phyloP scores from a whole-genome alignment of 345 rosid genomes.

The Gossypium bickii region DNA sequence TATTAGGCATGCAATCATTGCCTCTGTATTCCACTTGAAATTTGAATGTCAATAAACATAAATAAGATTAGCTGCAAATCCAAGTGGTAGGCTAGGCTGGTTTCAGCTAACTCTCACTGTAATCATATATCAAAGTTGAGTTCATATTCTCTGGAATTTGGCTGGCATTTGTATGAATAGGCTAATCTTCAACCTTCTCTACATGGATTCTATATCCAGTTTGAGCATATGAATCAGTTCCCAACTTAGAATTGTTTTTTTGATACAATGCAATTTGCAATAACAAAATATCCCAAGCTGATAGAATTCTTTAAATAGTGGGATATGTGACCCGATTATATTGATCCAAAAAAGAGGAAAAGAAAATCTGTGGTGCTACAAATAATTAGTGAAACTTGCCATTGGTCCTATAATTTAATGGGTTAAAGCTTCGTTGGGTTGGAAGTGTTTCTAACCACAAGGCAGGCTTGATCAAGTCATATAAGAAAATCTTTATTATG shows the following conservation, averaged over 20 bases:
- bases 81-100: background rate
- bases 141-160: conserved; percentile 10
- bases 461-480: background rate
- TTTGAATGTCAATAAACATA: background rate
- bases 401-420: background rate
- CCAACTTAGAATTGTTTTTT: too few species aligned
- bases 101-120: background rate
- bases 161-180: conserved; percentile 1
- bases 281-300: too few species aligned
- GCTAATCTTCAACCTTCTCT: background rate
- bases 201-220: background rate
- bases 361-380: too few species aligned
- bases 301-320: too few species aligned
- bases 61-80: background rate
- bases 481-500: background rate
- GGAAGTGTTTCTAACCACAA: too few species aligned
- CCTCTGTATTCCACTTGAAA: background rate
- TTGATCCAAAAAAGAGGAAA: too few species aligned
- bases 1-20: too few species aligned
- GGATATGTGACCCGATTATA: too few species aligned
- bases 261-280: too few species aligned
- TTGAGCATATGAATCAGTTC: too few species aligned
- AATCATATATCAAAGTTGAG: background rate
- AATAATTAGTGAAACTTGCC: background rate
- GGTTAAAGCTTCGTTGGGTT: background rate